These are phyloP conservation scores for Rhodomyrtus tomentosa DNA, from an alignment of 345 rosid genomes.

Conservation along the genomic window DNA sequence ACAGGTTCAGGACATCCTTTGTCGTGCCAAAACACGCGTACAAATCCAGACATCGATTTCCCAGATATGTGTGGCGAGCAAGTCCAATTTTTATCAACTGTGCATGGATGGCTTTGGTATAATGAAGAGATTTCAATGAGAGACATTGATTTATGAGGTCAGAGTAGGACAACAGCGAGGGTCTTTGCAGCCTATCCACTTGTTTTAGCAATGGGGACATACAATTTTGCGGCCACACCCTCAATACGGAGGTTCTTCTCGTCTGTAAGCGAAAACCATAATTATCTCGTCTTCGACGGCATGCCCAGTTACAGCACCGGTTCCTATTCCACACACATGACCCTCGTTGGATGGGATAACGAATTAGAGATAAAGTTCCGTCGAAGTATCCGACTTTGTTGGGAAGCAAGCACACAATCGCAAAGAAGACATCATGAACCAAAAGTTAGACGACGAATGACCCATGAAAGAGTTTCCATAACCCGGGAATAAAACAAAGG, in stretches of 20 bases:
- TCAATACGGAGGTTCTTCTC: neutral
- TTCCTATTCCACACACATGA: neutral
- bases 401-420: neutral
- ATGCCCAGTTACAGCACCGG: neutral
- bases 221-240: neutral
- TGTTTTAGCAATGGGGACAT: conserved; percentile 32
- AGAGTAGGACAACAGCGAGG: conserved; percentile 20
- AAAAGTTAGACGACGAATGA: neutral
- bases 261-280: neutral
- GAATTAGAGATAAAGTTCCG: neutral
- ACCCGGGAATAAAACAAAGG: neutral
- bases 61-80: conserved; percentile 37
- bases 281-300: neutral
- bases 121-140: conserved; percentile 15
- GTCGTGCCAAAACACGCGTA: conserved; percentile 34
- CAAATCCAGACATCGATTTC: conserved; percentile 57
- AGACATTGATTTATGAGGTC: conserved; percentile 37
- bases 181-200: conserved; percentile 18
- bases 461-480: neutral
- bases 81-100: conserved; percentile 50
- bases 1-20: conserved; percentile 23
- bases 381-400: neutral
- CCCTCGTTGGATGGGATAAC: neutral
- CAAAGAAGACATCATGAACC: neutral
- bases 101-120: conserved; percentile 35